Percentiles rank a stretch among this genome's conserved stretches.
Evolutionary conservation across 257 asterid species (phyloP).

Genomic region (Ajuga chamaepitys): DNA sequence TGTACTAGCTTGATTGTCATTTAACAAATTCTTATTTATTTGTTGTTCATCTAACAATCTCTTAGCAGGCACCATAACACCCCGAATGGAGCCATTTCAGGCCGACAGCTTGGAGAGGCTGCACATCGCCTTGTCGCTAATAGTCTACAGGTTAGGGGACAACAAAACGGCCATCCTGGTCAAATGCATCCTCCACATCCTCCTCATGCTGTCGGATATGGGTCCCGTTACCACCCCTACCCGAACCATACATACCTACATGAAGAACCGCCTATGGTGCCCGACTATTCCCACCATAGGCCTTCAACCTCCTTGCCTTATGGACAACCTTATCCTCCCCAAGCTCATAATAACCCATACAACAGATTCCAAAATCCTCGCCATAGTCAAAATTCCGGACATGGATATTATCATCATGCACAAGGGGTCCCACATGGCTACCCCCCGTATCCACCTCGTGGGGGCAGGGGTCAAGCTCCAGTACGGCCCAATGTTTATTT

Average conservation of each 20-base stretch:
- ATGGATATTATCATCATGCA: conserved; percentile 30
- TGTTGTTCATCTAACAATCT: not conserved
- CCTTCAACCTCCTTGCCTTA: conserved; percentile 26
- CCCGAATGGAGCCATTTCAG: conserved; percentile 47
- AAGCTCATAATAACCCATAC: conserved; percentile 26
- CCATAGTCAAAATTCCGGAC: conserved; percentile 29
- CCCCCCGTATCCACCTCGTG: conserved; percentile 30
- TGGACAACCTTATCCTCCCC: conserved; percentile 38
- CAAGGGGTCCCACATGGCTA: conserved; percentile 37
- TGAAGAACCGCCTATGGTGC: conserved; percentile 23
- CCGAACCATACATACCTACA: conserved; percentile 31
- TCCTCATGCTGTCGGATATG: conserved; percentile 28
- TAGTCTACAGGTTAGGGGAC: conserved; percentile 49
- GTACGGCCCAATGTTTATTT: conserved; percentile 24
- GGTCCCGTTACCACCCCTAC: conserved; percentile 22
- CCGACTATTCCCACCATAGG: conserved; percentile 42
- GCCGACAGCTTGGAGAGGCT: conserved; percentile 83
- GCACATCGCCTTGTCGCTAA: conserved; percentile 82
- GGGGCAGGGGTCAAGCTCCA: conserved; percentile 24
- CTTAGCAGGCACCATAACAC: conserved; percentile 35
- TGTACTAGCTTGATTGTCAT: not conserved
- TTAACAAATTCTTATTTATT: not conserved
- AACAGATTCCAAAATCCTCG: conserved; percentile 32
- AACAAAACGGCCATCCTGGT: conserved; percentile 27
- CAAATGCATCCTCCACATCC: conserved; percentile 33